phyloP scores from a whole-genome alignment of 257 asterid species.

The Solanum medicagineum region DNA sequence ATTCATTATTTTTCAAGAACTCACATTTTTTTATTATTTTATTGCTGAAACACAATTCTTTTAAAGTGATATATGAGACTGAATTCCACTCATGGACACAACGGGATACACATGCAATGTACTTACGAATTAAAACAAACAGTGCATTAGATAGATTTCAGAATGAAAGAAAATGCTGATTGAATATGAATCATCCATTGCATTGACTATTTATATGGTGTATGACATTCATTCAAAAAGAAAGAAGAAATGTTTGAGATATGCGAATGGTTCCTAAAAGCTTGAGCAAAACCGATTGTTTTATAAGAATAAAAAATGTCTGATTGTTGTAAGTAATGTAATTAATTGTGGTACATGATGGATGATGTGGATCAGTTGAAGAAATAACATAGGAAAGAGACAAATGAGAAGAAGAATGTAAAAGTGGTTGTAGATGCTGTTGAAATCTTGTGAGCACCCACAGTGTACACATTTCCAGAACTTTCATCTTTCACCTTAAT shows the following conservation, averaged over 20 bases:
- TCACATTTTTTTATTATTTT: too few relatives aligned
- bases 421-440: background rate
- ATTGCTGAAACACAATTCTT: too few relatives aligned
- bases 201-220: background rate
- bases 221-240: background rate
- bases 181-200: too few relatives aligned
- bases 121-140: background rate
- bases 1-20: too few relatives aligned
- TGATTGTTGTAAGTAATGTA: background rate
- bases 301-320: background rate
- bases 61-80: too few relatives aligned
- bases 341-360: background rate
- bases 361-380: background rate
- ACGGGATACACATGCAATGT: too few relatives aligned
- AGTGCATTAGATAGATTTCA: background rate
- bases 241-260: background rate
- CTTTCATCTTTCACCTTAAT: constrained; percentile 61
- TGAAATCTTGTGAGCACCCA: constrained; percentile 5
- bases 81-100: too few relatives aligned
- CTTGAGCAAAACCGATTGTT: background rate
- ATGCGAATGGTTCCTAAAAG: too few relatives aligned
- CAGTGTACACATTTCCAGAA: constrained; percentile 35
- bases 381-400: background rate
- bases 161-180: background rate
- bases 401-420: background rate